Evolutionary conservation across 768 basidiomycete species (phyloP).

Genomic region (Tulasnella calospora): DNA sequence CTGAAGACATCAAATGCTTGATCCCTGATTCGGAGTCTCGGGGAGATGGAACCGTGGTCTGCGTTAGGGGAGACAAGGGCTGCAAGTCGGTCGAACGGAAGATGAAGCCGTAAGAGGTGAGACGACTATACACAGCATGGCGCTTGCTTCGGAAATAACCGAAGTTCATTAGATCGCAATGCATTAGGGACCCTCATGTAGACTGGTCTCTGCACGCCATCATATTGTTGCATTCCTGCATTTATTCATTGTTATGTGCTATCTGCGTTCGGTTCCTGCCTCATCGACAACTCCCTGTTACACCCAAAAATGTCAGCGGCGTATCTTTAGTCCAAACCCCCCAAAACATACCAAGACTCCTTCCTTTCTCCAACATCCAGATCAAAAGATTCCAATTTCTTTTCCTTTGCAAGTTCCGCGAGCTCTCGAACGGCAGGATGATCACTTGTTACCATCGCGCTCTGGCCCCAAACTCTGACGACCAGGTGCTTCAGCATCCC

Average conservation of each 20-base stretch:
- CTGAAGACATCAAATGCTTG: constrained; percentile 28
- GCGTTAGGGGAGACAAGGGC: background rate
- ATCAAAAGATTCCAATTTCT: background rate
- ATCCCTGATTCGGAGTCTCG: constrained; percentile 19
- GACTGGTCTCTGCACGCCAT: background rate
- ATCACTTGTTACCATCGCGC: background rate
- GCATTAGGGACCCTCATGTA: background rate
- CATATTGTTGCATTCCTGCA: background rate
- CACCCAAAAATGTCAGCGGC: background rate
- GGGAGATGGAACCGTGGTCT: background rate
- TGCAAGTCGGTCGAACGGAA: constrained; percentile 5
- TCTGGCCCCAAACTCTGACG: background rate
- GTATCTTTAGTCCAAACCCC: background rate
- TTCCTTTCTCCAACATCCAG: background rate
- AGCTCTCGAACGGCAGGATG: background rate
- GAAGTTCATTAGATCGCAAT: background rate
- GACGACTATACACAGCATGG: background rate
- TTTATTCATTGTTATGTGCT: background rate
- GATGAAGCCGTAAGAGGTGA: background rate
- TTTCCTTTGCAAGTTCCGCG: background rate
- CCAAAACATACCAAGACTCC: background rate
- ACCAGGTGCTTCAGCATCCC: background rate
- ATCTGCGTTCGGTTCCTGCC: background rate
- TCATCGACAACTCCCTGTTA: background rate
- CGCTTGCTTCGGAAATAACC: background rate